Base-by-base conservation (phyloP, 345 rosid genomes). In the Eucalyptus decipiens region DNA sequence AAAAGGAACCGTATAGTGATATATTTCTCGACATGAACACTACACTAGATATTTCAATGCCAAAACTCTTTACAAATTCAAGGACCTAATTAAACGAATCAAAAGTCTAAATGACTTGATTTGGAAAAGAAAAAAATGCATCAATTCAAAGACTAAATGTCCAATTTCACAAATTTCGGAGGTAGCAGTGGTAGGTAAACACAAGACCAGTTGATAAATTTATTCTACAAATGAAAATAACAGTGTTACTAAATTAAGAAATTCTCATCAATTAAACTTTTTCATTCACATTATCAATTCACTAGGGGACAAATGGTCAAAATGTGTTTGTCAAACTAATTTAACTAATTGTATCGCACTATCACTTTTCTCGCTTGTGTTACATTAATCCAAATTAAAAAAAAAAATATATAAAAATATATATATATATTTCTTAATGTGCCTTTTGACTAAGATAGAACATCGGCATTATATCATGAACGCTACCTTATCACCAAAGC, bases 21-120 rank as follows among this genome's bases (percentile, higher is more conserved):
- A 67, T 67, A 32, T 69, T 34, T 69, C 43, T 69, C 3, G 5
- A 19, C 15, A 40, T 45, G 0, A 9, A 72, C 3, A 34, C 3
- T 72, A 1, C 81, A 10, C 81, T 40, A 23, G 9, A 72, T 6
- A 37, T 34, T 21, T 72, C 14, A 18, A 72, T 37, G 3, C 6
- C 26, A 11, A 72, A 19, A 37, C 15, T 72, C 45, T 34, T 9
- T 67, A 8, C 81, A 72, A 34, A 26, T 19, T 72, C 7, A 5
- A 6, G 2, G 11, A 21, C 26, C 1, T 9, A 4, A 6, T 18
- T 34, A 18, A 72, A 72, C 0, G 1, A 10, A 34, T 34, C 40
- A 19, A 72, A 72, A 34, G 6, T 9, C 40, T 28, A 37, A 18
- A 34, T 11, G 4, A 34, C 13, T 72, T 34, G 81, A 72, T 72